Evolutionary conservation across 2,329 filamentous ascomycete genomes (phyloP).

Genomic region (Trichocomaceae sp.): DNA sequence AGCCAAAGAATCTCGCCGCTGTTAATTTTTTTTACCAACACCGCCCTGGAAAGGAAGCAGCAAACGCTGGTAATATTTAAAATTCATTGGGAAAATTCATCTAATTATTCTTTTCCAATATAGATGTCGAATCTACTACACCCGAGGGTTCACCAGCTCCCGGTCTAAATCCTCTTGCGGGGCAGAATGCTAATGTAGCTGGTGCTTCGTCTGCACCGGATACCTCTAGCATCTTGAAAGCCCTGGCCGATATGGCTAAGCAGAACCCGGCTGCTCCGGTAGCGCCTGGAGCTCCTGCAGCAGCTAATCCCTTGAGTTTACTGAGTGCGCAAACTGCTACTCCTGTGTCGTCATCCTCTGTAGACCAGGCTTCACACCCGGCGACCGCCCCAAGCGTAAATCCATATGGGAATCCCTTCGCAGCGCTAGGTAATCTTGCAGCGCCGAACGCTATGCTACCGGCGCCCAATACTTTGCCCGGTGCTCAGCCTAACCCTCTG

Average conservation of each 20-base stretch:
- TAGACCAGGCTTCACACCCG: constrained; percentile 39
- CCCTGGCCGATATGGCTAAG: constrained; percentile 72
- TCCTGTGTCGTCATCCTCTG: constrained; percentile 33
- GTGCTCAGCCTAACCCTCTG: constrained; percentile 32
- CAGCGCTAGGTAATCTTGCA: constrained; percentile 38
- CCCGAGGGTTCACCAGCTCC: constrained; percentile 51
- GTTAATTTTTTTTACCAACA: not conserved
- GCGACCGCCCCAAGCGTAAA: constrained; percentile 52
- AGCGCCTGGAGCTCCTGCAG: constrained; percentile 30
- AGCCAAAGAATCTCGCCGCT: constrained; percentile 34
- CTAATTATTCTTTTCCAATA: constrained; percentile 15
- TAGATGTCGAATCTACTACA: constrained; percentile 63
- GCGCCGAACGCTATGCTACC: constrained; percentile 29
- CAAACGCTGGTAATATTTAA: not conserved
- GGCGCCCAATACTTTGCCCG: constrained; percentile 38
- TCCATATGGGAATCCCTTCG: constrained; percentile 44
- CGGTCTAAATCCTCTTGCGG: constrained; percentile 36
- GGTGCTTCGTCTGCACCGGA: constrained; percentile 42
- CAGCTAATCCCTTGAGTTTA: constrained; percentile 43
- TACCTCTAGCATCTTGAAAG: constrained; percentile 64
- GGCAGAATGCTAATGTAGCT: constrained; percentile 19
- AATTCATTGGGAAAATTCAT: not conserved
- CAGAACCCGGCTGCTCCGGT: constrained; percentile 56
- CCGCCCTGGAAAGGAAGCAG: not conserved
- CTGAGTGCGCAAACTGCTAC: constrained; percentile 43